Base-by-base conservation (phyloP, 345 rosid genomes). In the Carallia pectinifolia region DNA sequence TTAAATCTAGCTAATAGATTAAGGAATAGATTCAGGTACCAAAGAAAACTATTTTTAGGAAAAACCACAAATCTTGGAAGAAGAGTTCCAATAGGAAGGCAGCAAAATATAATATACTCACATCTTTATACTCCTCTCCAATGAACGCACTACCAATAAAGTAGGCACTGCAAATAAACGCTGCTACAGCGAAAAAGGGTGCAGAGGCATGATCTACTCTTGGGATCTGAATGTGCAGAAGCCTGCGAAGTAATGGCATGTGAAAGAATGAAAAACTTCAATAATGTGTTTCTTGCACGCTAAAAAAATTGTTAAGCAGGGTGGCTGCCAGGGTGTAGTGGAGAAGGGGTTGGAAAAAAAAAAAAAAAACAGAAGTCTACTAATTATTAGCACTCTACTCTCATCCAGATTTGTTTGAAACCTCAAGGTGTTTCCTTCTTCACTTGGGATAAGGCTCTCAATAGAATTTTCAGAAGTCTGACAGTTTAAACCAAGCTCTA, bases 151-250 rank as follows among this genome's bases (percentile, higher is more conserved):
- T 63, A 52, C 88, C 75, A 55, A 88, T 67, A 79, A 89, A 85
- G 83, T 84, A 93, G 69, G 83, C 89, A 53, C 85, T 81, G 58
- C 80, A 86, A 15, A 89, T 64, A 64, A 93, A 76, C 62, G 87
- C 69, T 66, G 81, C 77, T 1, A 80, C 72, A 31, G 85, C 16
- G n/a, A 23, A 89, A 79, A 67, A 87, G 60, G 66, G 81, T 85
- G 71, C 81, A 85, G 60, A 92, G 73, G 74, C 87, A 86, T 38
- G 92, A 79, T 66, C 86, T 83, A 70, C 76, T 75, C 83, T 79
- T 85, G 2, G 85, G 68, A 69, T 82, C 83, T 27, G 82, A 82
- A 40, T 74, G 80, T 23, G 59, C 61, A 68, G 75, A 74, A 72
- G 36, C 80, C 91, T 87, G 84, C 72, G 52, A 71, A 69, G 70